phyloP scores from a whole-genome alignment of 192 early-diverging fungal species.

The Entomortierella lignicola region DNA sequence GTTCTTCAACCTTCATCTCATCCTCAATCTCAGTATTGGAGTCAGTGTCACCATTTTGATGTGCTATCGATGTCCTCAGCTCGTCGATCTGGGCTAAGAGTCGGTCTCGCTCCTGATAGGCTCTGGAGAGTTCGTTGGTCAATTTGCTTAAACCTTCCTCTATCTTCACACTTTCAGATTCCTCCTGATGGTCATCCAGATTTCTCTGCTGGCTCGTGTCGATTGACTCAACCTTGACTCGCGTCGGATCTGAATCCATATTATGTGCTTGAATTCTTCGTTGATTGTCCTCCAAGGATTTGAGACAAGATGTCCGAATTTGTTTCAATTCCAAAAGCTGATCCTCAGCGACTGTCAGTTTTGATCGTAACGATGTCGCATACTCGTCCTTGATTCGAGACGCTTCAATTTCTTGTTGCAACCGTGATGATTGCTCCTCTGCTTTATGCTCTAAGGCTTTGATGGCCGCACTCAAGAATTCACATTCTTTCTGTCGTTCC shows the following conservation, averaged over 20 bases:
- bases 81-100: neutral
- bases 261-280: neutral
- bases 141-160: neutral
- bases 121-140: neutral
- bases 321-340: neutral
- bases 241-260: neutral
- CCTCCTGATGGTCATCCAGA: neutral
- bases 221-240: neutral
- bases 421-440: neutral
- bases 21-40: neutral
- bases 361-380: neutral
- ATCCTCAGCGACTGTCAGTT: neutral
- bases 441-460: conserved; percentile 1
- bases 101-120: neutral
- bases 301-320: neutral
- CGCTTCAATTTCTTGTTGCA: conserved; percentile 2
- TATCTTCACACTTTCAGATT: neutral
- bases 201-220: neutral
- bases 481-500: conserved; percentile 16
- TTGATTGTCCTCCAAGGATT: neutral
- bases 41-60: neutral
- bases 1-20: neutral
- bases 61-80: neutral
- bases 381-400: neutral
- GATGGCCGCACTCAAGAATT: conserved; percentile 17